These are phyloP conservation scores for Podila epicladia DNA, from an alignment of 192 early-diverging fungal genomes.

Conservation along the genomic window DNA sequence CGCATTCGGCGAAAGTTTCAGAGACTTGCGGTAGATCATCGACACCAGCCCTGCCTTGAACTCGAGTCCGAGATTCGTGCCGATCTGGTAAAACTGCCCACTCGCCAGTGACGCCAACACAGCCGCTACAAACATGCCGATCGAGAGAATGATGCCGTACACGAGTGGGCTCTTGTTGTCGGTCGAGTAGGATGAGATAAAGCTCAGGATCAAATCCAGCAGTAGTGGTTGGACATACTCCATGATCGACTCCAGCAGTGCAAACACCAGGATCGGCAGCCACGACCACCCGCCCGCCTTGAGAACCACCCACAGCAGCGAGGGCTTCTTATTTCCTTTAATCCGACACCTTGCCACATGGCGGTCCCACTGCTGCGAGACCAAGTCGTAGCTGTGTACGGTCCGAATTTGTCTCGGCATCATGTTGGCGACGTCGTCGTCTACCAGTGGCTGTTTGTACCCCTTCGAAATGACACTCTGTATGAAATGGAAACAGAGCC, in stretches of 20 bases:
- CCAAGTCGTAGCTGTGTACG: background rate
- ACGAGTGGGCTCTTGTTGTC: slow-evolving; percentile 6
- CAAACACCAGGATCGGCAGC: slow-evolving; percentile 18
- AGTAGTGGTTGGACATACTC: slow-evolving; percentile 39
- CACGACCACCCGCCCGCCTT: slow-evolving; percentile 31
- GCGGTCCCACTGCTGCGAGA: slow-evolving; percentile 12
- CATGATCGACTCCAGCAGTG: slow-evolving; percentile 7
- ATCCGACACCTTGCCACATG: slow-evolving; percentile 9
- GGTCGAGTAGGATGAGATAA: slow-evolving; percentile 36
- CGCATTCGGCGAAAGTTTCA: slow-evolving; percentile 35
- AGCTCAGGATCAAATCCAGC: slow-evolving; percentile 37
- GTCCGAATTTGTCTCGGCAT: slow-evolving; percentile 23
- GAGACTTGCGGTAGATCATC: slow-evolving; percentile 49
- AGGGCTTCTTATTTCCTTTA: slow-evolving; percentile 12
- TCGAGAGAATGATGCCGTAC: slow-evolving; percentile 25
- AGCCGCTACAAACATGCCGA: slow-evolving; percentile 30
- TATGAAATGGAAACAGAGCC: slow-evolving; percentile 41
- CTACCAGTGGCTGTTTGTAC: slow-evolving; percentile 13
- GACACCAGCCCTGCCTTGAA: slow-evolving; percentile 40
- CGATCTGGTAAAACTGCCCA: slow-evolving; percentile 12
- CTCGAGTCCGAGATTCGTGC: slow-evolving; percentile 22
- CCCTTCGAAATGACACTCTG: slow-evolving; percentile 33
- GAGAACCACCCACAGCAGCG: slow-evolving; percentile 25
- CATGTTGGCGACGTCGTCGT: slow-evolving; percentile 41
- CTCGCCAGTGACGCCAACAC: slow-evolving; percentile 9